Conservation (phyloP, 1,284 basidiomycete genomes). For the Naganishia sp. region DNA sequence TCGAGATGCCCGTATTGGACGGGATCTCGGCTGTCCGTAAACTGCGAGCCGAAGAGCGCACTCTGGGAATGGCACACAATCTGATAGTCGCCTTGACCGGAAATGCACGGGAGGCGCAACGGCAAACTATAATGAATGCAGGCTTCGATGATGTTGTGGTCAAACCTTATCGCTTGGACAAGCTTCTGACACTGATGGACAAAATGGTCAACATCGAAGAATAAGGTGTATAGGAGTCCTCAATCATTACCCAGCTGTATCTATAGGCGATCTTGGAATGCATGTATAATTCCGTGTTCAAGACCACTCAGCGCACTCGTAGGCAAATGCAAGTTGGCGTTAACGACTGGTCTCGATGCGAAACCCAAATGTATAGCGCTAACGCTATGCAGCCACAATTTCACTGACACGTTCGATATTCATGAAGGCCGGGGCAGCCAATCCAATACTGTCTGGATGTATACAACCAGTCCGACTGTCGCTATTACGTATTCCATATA, state of each 20-base stretch:
- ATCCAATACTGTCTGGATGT: too few species aligned
- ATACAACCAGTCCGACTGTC: background rate
- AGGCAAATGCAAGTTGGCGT: too few species aligned
- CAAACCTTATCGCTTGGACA: conserved; percentile 19
- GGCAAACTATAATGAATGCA: conserved; percentile 18
- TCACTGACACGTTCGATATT: too few species aligned
- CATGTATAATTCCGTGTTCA: too few species aligned
- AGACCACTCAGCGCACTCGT: too few species aligned
- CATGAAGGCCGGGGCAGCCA: too few species aligned
- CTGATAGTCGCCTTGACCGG: conserved; percentile 49
- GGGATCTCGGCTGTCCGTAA: conserved; percentile 36
- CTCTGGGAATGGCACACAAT: conserved; percentile 37
- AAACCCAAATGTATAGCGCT: too few species aligned
- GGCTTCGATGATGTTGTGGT: conserved; percentile 24
- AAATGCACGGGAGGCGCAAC: conserved; percentile 41
- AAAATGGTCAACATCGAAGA: conserved; percentile 15
- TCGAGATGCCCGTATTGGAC: conserved; percentile 51
- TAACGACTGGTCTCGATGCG: too few species aligned
- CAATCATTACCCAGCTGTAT: background rate
- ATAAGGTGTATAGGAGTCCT: background rate
- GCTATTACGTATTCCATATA: too few species aligned
- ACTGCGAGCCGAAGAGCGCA: conserved; percentile 46
- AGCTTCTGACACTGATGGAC: conserved; percentile 19
- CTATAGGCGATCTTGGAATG: background rate
- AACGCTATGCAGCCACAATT: too few species aligned